Percentiles rank a stretch among this genome's conserved stretches.
phyloP scores from a whole-genome alignment of 163 green algal species.

The Trebouxiophyceae sp. region DNA sequence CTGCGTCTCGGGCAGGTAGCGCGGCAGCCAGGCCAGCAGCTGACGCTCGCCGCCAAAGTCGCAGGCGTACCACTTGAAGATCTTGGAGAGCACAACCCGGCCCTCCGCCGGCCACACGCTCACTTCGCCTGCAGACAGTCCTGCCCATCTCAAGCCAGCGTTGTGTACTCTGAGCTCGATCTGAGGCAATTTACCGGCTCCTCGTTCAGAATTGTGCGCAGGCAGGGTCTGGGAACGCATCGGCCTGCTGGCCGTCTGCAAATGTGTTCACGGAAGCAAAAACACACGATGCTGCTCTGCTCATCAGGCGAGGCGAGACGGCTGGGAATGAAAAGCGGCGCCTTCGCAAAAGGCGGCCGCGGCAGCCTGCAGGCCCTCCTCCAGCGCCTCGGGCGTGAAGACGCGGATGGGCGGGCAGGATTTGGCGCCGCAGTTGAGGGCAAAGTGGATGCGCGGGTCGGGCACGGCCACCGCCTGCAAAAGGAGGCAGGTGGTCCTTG shows the following conservation, averaged over 20 bases:
- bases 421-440: slow-evolving; percentile 86
- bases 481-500: too few relatives aligned
- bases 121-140: slow-evolving; percentile 52
- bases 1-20: slow-evolving; percentile 47
- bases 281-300: too few relatives aligned
- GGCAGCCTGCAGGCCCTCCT: slow-evolving; percentile 64
- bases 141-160: too few relatives aligned
- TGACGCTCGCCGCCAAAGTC: slow-evolving; percentile 26
- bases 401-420: slow-evolving; percentile 87
- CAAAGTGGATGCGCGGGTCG: slow-evolving; percentile 93
- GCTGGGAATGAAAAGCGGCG: too few relatives aligned
- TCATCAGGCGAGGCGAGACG: too few relatives aligned
- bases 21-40: slow-evolving; percentile 9
- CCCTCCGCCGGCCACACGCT: slow-evolving; percentile 29
- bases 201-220: too few relatives aligned
- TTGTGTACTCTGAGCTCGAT: too few relatives aligned
- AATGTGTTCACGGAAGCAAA: too few relatives aligned
- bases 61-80: slow-evolving; percentile 63
- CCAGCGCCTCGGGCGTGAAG: slow-evolving; percentile 70
- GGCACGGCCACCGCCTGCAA: slow-evolving; percentile 33
- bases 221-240: too few relatives aligned
- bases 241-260: too few relatives aligned
- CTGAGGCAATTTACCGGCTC: too few relatives aligned
- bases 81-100: slow-evolving; percentile 65
- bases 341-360: slow-evolving; percentile 41